A percentile compares a stretch with the other conserved stretches of the same genome.
These are phyloP conservation scores for Beta corolliflora DNA, from an alignment of 179 eudicot genomes.

Conservation along the genomic window DNA sequence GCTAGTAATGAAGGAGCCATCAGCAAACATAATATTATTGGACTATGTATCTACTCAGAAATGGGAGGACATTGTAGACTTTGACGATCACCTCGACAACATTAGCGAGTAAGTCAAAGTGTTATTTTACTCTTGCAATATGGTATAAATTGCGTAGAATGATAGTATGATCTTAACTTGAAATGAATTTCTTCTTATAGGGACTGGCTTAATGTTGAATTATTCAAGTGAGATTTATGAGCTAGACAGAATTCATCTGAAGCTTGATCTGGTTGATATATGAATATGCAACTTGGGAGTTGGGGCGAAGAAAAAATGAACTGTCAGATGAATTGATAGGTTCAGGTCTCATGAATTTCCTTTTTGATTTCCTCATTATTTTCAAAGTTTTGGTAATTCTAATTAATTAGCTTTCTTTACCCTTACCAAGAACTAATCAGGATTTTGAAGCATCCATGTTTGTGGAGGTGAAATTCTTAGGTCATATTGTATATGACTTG, in stretches of 20 bases:
- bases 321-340: not conserved
- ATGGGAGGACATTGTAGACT: constrained; percentile 64
- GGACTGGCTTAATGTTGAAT: constrained; percentile 73
- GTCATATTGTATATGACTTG: no score
- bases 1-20: constrained; percentile 63
- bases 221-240: constrained; percentile 48
- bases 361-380: not conserved
- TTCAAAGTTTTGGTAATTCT: not conserved
- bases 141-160: not conserved
- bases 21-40: constrained; percentile 69
- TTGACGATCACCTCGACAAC: constrained; percentile 88
- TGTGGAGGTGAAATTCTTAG: not conserved
- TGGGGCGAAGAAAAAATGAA: constrained; percentile 1
- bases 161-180: not conserved
- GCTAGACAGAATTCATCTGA: constrained; percentile 6
- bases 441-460: not conserved
- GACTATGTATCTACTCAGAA: constrained; percentile 70
- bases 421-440: constrained; percentile 8
- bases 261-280: not conserved
- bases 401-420: not conserved
- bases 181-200: constrained; percentile 37
- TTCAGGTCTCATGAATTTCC: constrained; percentile 10
- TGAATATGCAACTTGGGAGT: not conserved
- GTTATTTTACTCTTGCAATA: not conserved
- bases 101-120: constrained; percentile 61